phyloP scores from a whole-genome alignment of 306 rosid genomes.

The Cicer bijugum region DNA sequence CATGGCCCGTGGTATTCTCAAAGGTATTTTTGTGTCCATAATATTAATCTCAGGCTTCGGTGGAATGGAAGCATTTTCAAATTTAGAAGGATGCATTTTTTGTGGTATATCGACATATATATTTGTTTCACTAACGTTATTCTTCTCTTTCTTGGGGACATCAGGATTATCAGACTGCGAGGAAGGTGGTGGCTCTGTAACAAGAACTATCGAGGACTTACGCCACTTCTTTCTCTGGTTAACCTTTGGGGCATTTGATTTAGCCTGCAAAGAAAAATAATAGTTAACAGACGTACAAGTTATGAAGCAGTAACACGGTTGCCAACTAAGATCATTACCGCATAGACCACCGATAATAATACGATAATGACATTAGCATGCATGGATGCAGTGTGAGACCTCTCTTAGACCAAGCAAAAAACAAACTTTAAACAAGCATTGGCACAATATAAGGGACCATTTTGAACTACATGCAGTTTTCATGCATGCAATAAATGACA shows the following conservation, averaged over 20 bases:
- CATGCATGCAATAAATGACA: background rate
- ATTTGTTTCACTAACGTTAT: conserved; percentile 30
- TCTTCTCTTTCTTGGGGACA: conserved; percentile 44
- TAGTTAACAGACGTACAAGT: background rate
- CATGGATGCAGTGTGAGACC: too few species aligned
- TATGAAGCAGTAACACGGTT: background rate
- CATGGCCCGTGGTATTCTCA: conserved; percentile 88
- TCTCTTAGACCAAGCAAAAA: too few species aligned
- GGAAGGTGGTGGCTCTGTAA: conserved; percentile 66
- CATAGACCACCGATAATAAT: too few species aligned
- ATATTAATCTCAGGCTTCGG: conserved; percentile 48
- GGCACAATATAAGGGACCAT: too few species aligned
- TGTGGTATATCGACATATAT: conserved; percentile 40
- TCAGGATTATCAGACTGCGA: conserved; percentile 54
- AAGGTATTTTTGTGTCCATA: conserved; percentile 52
- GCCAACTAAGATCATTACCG: too few species aligned
- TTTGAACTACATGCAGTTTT: background rate
- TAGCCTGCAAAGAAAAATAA: conserved; percentile 54
- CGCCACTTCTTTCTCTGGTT: conserved; percentile 86
- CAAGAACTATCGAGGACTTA: conserved; percentile 65
- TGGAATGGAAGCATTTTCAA: conserved; percentile 37
- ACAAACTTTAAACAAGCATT: too few species aligned
- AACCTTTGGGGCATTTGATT: conserved; percentile 67
- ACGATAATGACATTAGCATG: too few species aligned
- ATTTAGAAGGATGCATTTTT: conserved; percentile 26